phyloP scores from a whole-genome alignment of 176 grass and related monocot genomes.

The Eleusine indica region DNA sequence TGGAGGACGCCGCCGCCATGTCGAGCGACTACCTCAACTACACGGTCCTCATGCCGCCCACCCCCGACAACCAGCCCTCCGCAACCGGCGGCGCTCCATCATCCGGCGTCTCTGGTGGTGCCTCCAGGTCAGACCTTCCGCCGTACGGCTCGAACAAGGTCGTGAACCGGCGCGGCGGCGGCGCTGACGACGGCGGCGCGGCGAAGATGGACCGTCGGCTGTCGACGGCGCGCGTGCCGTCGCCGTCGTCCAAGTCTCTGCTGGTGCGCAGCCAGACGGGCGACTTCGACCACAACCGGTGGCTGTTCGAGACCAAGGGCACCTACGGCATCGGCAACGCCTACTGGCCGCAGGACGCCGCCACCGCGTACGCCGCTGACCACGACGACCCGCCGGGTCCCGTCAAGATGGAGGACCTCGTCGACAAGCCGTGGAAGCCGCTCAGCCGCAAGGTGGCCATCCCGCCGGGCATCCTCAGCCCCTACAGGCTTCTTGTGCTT shows the following conservation, averaged over 20 bases:
- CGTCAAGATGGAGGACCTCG: conserved; percentile 64
- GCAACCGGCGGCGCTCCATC: not conserved
- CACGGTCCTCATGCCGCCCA: conserved; percentile 88
- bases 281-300: conserved; percentile 88
- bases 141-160: conserved; percentile 37
- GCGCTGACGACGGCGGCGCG: conserved; percentile 12
- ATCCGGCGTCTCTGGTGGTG: too few species aligned
- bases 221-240: conserved; percentile 33
- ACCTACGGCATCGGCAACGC: conserved; percentile 88
- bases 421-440: conserved; percentile 76
- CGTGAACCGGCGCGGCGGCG: conserved; percentile 31
- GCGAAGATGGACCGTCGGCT: conserved; percentile 53
- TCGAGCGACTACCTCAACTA: conserved; percentile 64
- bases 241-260: conserved; percentile 63
- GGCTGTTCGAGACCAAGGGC: conserved; percentile 87
- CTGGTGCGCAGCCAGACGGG: conserved; percentile 64
- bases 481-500: conserved; percentile 74
- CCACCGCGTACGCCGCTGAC: conserved; percentile 36
- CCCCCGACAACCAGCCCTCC: conserved; percentile 82
- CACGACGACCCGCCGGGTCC: conserved; percentile 10
- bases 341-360: conserved; percentile 55
- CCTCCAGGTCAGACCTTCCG: conserved; percentile 15
- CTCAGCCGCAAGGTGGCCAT: conserved; percentile 68
- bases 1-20: conserved; percentile 39
- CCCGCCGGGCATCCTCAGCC: conserved; percentile 58